Base-by-base conservation (phyloP, 192 early-diverging fungal genomes). In the Chytriomyces sp. region DNA sequence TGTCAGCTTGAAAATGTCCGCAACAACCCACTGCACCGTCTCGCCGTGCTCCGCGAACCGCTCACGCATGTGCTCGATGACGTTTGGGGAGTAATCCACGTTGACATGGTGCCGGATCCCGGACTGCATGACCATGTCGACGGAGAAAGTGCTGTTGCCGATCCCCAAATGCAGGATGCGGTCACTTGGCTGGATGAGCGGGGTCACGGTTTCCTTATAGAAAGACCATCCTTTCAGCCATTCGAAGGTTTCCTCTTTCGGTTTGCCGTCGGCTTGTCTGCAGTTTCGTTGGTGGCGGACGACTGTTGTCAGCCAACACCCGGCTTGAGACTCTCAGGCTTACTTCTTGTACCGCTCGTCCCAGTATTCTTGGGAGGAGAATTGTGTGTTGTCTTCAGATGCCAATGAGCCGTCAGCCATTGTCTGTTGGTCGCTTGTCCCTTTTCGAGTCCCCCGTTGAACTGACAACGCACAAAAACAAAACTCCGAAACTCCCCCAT, bases 131-230 rank as follows among this genome's bases (percentile, higher is more conserved):
- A 72, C 56, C 70, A 79, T 72, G 33, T 79, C 73, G 30, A 54
- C 34, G 2, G 22, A 14, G 26, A 81, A 69, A 1, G 81, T 89
- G 33, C 88, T 89, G 73, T 95, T 94, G n/a, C 94, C 93, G 64
- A 92, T 93, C 19, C 94, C 94, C 2, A 94, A 83, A 89, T 94
- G 92, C 66, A 96, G 76, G 54, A 96, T 89, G 82, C 33, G 81
- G 64, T 71, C 79, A 52, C 60, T 75, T 77, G 25, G 93, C 75
- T 44, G 90, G 73, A 52, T 93, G 90, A 58, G 81, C 79, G 79
- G 91, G 89, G 36, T 92, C 89, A 59, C 80, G 75, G 80, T 90
- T 7, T 26, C 22, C 8, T 10, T 26, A 31, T 70, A 70, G 33
- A 70, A 70, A 19, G 54, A 41, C 68, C 68, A 93, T 22, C 88